These are phyloP conservation scores for Chytriomyces hyalinus DNA, from an alignment of 192 early-diverging fungal species.

Conservation along the genomic window DNA sequence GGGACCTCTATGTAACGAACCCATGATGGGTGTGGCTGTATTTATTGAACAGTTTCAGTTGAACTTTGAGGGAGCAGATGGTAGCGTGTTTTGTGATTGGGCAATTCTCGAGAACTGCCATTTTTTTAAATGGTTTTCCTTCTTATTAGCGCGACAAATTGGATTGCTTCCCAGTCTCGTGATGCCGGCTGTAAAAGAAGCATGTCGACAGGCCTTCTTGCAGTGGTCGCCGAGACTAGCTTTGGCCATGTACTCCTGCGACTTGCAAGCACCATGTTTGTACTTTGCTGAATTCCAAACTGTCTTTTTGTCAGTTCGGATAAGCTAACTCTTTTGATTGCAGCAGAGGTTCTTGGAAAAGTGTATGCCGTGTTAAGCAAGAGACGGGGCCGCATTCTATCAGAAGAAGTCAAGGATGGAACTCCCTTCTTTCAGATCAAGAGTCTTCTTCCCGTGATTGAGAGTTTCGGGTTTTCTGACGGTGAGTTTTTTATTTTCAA, in stretches of 20 bases:
- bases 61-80: slow-evolving; percentile 25
- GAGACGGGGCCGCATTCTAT: slow-evolving; percentile 87
- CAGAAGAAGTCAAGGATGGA: slow-evolving; percentile 97
- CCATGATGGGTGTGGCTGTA: slow-evolving; percentile 84
- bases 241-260: slow-evolving; percentile 96
- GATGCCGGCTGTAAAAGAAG: slow-evolving; percentile 85
- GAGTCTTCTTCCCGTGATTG: slow-evolving; percentile 88
- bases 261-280: slow-evolving; percentile 89
- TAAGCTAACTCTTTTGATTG: not conserved
- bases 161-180: slow-evolving; percentile 77
- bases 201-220: slow-evolving; percentile 81
- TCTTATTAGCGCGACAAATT: slow-evolving; percentile 30
- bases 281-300: slow-evolving; percentile 10
- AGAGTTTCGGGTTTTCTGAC: slow-evolving; percentile 99
- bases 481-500: slow-evolving; percentile 49
- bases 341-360: slow-evolving; percentile 89
- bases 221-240: slow-evolving; percentile 94
- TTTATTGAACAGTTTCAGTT: slow-evolving; percentile 71
- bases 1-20: slow-evolving; percentile 94
- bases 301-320: not conserved
- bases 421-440: slow-evolving; percentile 94
- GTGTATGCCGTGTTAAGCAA: slow-evolving; percentile 93
- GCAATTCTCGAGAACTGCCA: slow-evolving; percentile 9
- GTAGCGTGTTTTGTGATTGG: slow-evolving; percentile 19
- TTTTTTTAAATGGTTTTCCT: not conserved